A percentile compares a stretch with the other conserved stretches of the same genome.
These are phyloP conservation scores for Lipomyces starkeyi DNA, from an alignment of 805 yeast genomes.

Conservation along the genomic window DNA sequence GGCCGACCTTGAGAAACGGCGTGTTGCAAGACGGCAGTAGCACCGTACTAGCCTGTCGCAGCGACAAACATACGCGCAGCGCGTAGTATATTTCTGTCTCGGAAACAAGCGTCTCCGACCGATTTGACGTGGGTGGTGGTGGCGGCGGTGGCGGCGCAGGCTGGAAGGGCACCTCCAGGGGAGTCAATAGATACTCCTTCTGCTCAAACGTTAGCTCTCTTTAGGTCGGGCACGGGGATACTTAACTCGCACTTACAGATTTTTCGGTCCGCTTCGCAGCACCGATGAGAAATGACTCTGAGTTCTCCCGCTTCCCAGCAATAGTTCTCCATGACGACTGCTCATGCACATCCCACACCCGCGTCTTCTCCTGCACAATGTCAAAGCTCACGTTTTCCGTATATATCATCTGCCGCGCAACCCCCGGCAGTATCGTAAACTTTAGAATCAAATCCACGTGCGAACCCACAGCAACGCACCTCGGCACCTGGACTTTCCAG, in stretches of 20 bases:
- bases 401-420: neutral
- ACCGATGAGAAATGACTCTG: neutral
- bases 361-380: constrained; percentile 12
- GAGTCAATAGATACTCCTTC: neutral
- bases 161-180: constrained; percentile 8
- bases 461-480: neutral
- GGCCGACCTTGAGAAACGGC: constrained; percentile 12
- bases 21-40: constrained; percentile 18
- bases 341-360: neutral
- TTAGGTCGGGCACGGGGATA: no score
- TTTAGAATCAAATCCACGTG: constrained; percentile 1
- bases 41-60: neutral
- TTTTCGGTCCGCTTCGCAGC: constrained; percentile 1
- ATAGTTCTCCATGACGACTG: constrained; percentile 3
- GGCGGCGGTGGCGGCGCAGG: constrained; percentile 7
- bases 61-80: neutral
- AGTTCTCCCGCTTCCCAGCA: neutral
- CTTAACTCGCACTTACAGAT: neutral
- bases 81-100: constrained; percentile 14
- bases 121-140: constrained; percentile 8
- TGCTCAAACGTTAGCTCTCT: neutral
- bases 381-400: neutral
- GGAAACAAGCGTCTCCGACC: neutral
- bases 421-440: constrained; percentile 2
- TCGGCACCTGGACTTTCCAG: constrained; percentile 16